Conservation (phyloP, 371 early-diverging fungal species). For the Mortierella sp. region DNA sequence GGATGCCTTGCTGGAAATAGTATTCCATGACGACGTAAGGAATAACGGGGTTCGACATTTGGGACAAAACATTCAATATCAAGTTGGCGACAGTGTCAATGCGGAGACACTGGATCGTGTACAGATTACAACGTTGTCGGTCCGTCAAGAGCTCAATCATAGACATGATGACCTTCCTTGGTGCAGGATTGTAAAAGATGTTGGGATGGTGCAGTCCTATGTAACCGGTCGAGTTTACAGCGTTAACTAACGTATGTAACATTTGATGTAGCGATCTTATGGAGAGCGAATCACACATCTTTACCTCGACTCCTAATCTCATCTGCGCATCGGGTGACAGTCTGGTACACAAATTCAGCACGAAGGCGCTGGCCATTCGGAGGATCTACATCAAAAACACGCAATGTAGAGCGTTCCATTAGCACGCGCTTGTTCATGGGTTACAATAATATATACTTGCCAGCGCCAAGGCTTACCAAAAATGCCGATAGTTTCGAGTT, state of each 20-base stretch:
- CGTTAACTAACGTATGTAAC: too few species aligned
- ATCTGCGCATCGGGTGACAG: slow-evolving; percentile 40
- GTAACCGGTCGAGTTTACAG: not conserved
- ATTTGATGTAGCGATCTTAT: not conserved
- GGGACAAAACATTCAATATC: slow-evolving; percentile 41
- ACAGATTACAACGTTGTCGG: slow-evolving; percentile 34
- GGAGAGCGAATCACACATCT: too few species aligned
- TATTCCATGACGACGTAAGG: slow-evolving; percentile 46
- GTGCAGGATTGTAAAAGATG: slow-evolving; percentile 45
- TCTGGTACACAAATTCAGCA: slow-evolving; percentile 42
- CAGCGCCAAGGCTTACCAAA: too few species aligned
- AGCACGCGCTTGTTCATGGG: not conserved
- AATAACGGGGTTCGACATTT: slow-evolving; percentile 53
- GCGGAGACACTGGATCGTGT: slow-evolving; percentile 36
- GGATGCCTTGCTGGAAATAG: slow-evolving; percentile 23
- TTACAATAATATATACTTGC: too few species aligned
- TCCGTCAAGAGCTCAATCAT: slow-evolving; percentile 50
- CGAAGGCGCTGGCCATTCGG: slow-evolving; percentile 38
- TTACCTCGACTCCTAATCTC: slow-evolving; percentile 48
- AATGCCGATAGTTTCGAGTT: slow-evolving; percentile 45
- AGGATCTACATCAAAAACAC: slow-evolving; percentile 24
- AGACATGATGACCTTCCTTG: slow-evolving; percentile 47
- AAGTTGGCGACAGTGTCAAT: slow-evolving; percentile 50
- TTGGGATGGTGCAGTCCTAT: slow-evolving; percentile 37
- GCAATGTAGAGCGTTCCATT: not conserved